Evolutionary conservation across 129 eudicot species (phyloP).

Genomic region (Flaveria brownii): DNA sequence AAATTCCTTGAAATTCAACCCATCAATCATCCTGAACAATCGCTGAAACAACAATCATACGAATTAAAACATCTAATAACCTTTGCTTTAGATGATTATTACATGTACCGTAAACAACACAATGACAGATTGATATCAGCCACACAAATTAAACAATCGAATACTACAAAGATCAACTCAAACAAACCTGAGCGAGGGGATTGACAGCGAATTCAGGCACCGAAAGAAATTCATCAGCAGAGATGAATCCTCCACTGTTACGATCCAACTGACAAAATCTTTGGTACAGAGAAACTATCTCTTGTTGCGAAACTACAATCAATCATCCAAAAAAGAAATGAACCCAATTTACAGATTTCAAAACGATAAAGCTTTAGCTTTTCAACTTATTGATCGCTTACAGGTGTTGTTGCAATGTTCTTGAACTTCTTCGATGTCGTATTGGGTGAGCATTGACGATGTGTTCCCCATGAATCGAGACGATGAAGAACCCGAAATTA

Average conservation of each 20-base stretch:
- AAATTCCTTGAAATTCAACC: conserved; percentile 85
- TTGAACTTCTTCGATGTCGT: conserved; percentile 85
- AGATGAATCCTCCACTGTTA: conserved; percentile 72
- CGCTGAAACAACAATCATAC: conserved; percentile 47
- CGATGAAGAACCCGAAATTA: conserved; percentile 24
- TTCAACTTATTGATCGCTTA: conserved; percentile 14
- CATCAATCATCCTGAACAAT: conserved; percentile 84
- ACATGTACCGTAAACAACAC: neutral
- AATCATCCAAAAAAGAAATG: neutral
- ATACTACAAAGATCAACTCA: neutral
- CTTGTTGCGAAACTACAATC: conserved; percentile 78
- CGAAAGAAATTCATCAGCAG: conserved; percentile 86
- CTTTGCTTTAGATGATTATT: neutral
- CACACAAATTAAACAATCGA: too few species aligned
- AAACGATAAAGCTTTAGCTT: neutral
- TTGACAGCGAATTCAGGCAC: conserved; percentile 97
- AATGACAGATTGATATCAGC: too few species aligned
- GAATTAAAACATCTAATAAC: neutral
- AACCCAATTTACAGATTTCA: neutral
- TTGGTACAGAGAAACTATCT: conserved; percentile 82
- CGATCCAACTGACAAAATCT: conserved; percentile 95
- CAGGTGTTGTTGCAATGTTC: conserved; percentile 73
- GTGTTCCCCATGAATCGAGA: conserved; percentile 59
- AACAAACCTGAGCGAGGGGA: conserved; percentile 82
- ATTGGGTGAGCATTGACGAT: conserved; percentile 80